Base-by-base conservation (phyloP, 495 filamentous ascomycete genomes). In the Parathielavia hyrcaniae region DNA sequence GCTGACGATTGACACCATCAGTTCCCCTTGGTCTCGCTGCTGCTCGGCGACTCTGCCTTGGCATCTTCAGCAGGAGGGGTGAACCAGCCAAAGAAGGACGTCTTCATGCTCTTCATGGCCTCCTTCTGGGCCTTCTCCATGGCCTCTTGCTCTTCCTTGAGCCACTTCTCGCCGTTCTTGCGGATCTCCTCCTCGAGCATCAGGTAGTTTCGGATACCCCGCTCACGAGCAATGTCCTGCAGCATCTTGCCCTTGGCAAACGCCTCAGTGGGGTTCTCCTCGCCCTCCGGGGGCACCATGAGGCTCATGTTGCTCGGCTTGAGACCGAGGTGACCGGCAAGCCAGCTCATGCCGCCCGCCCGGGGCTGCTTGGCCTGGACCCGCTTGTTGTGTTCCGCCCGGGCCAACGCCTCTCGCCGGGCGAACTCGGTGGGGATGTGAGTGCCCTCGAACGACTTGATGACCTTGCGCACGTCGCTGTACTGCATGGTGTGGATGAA, bases 401-500 rank as follows among this genome's bases (percentile, higher is more conserved):
- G 82, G 58, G 90, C 85, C 26, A 85, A 79, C 49, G 87, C 86
- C 77, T 97, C 95, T n/a, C 95, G 85, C 49, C 82, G 81, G 26
- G 90, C 85, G 60, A 96, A 98, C 67, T 97, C 93, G 5, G 81
- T 79, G 17, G 93, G 89, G 58, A 98, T 95, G 63, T 87, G 74
- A 56, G 80, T 85, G 59, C 91, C 91, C 44, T 91, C 83, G 67
- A 95, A 97, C 6, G 88, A 91, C 66, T 89, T 86, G 68, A 98
- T 75, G 19, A 93, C 85, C 39, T 85, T 80, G 22, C 93, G 86
- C 19, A 91, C 87, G 63, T 98, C 95, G 26, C 81, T 76, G 60
- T 87, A 86, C 53, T 87, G 84, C 89, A 97, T 95, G n/a, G 89
- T 88, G 51, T 89, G 88, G 58, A 97, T 81, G 71, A 95, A 96